These are phyloP conservation scores for Crithidia brevicula DNA, from an alignment of 208 protist genomes.

Conservation along the genomic window DNA sequence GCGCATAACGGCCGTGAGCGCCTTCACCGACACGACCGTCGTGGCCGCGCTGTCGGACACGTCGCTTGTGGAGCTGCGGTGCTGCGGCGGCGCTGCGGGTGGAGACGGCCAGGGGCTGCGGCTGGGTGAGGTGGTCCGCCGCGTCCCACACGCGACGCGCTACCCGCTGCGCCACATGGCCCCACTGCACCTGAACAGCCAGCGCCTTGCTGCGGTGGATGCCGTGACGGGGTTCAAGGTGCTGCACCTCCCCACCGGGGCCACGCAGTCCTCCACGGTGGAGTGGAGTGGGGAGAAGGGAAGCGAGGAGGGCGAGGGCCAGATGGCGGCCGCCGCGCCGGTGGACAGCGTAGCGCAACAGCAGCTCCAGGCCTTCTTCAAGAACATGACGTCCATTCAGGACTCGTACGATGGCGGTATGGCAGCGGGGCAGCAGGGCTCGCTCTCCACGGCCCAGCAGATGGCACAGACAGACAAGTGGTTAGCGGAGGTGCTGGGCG, in stretches of 20 bases:
- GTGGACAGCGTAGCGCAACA: not conserved
- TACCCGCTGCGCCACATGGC: conserved; percentile 43
- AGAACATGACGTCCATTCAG: conserved; percentile 34
- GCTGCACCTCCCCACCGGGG: conserved; percentile 36
- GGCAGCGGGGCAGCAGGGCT: conserved; percentile 12
- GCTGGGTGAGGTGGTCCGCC: conserved; percentile 25
- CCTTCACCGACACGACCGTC: conserved; percentile 48
- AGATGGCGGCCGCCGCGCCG: not conserved
- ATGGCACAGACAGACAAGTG: conserved; percentile 47
- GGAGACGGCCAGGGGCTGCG: not conserved
- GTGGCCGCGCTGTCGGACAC: conserved; percentile 48
- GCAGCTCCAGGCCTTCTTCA: conserved; percentile 50
- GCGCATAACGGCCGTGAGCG: conserved; percentile 59
- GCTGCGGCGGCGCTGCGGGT: not conserved
- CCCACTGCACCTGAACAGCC: conserved; percentile 37
- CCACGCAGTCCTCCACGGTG: conserved; percentile 13
- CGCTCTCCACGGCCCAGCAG: conserved; percentile 29
- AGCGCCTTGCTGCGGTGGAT: conserved; percentile 61
- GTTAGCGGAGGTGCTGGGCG: conserved; percentile 66
- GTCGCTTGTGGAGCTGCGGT: conserved; percentile 53
- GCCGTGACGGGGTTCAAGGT: conserved; percentile 63
- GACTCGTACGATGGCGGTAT: conserved; percentile 9
- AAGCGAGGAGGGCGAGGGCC: not conserved
- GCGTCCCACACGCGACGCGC: conserved; percentile 24
- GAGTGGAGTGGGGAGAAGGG: conserved; percentile 18